These are phyloP conservation scores for Phytophthora ramorum DNA, from an alignment of 352 stramenopile species.

Conservation along the genomic window DNA sequence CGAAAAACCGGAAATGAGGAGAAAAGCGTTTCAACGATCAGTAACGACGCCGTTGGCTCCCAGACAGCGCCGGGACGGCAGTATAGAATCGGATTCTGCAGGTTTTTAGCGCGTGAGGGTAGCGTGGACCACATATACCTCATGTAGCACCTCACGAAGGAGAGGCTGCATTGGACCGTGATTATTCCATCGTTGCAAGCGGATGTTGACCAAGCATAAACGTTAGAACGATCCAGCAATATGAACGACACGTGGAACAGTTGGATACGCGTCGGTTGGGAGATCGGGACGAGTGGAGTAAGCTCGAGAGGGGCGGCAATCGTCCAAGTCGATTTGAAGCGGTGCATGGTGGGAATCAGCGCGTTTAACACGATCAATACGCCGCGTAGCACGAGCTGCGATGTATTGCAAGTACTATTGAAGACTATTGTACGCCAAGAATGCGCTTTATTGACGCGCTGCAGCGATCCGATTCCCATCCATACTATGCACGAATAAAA, in stretches of 20 bases:
- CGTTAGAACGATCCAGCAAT: neutral
- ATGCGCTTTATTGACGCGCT: neutral
- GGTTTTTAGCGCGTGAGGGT: neutral
- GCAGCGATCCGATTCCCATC: no score
- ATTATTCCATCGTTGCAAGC: neutral
- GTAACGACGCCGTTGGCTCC: neutral
- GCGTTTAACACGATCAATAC: neutral
- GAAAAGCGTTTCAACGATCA: slow-evolving; percentile 14
- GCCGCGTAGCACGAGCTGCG: no score
- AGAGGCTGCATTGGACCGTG: neutral
- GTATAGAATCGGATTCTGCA: slow-evolving; percentile 8
- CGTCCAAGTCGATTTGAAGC: no score
- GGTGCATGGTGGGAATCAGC: no score
- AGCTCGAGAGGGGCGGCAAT: neutral
- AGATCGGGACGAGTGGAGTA: neutral
- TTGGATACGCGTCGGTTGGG: neutral
- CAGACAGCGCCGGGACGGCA: neutral
- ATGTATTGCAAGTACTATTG: neutral
- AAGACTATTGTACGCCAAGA: neutral
- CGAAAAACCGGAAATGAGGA: slow-evolving; percentile 31
- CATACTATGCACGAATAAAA: no score
- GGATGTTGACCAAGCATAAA: neutral
- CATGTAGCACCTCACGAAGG: neutral
- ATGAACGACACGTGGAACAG: neutral
- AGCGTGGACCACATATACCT: neutral